These are phyloP conservation scores for Acacia confusa DNA, from an alignment of 306 rosid genomes.

Conservation along the genomic window DNA sequence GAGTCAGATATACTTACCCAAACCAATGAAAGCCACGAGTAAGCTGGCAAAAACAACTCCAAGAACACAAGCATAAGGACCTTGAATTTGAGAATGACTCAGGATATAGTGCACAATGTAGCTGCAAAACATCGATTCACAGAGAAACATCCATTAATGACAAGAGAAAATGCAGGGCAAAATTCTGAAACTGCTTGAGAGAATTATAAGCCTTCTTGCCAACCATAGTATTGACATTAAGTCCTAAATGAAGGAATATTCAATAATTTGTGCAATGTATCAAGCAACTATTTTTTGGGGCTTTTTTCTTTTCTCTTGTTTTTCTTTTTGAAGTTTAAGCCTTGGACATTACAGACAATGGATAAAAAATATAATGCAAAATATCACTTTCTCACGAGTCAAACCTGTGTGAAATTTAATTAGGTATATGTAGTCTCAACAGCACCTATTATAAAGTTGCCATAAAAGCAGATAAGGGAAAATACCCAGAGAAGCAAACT, in stretches of 20 bases:
- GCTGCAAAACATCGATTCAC: constrained; percentile 48
- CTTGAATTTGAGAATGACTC: constrained; percentile 60
- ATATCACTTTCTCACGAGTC: neutral
- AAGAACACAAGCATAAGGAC: constrained; percentile 39
- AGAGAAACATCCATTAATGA: constrained; percentile 36
- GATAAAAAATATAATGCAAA: neutral
- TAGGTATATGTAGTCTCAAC: constrained; percentile 31
- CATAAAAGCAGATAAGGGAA: constrained; percentile 26
- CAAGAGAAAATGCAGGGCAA: constrained; percentile 14
- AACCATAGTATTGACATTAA: constrained; percentile 2
- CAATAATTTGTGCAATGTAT: constrained; percentile 1
- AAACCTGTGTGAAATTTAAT: constrained; percentile 1
- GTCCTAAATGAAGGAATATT: neutral
- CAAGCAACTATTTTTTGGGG: neutral
- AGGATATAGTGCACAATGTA: constrained; percentile 78
- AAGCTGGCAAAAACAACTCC: constrained; percentile 67
- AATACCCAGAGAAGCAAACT: constrained; percentile 91
- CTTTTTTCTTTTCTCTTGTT: neutral
- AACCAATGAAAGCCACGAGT: constrained; percentile 77
- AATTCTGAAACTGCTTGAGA: constrained; percentile 21
- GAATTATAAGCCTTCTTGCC: constrained; percentile 5
- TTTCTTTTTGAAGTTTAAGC: neutral
- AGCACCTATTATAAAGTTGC: neutral
- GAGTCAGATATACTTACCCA: constrained; percentile 55
- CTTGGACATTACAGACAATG: constrained; percentile 17